Conservation (phyloP, 2,329 filamentous ascomycete species). For the Capronia americana region DNA sequence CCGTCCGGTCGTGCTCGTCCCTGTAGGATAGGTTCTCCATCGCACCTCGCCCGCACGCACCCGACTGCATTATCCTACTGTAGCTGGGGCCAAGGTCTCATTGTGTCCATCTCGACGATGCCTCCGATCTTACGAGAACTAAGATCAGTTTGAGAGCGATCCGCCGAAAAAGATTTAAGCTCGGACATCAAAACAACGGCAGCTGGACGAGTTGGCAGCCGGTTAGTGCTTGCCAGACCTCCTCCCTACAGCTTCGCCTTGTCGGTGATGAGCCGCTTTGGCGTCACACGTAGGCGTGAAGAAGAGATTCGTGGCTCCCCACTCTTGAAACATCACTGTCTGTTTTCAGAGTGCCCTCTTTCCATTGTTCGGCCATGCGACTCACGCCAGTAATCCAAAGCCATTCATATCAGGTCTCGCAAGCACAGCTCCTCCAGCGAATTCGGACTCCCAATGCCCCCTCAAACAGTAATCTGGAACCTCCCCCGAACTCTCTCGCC, state of each 20-base stretch:
- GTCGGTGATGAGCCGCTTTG: neutral
- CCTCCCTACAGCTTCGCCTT: neutral
- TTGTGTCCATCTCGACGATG: no score
- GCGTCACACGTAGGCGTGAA: neutral
- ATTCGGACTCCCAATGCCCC: neutral
- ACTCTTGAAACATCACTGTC: neutral
- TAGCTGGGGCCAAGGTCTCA: no score
- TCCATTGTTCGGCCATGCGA: neutral
- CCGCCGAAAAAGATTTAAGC: neutral
- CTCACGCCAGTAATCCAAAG: neutral
- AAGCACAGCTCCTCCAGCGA: neutral
- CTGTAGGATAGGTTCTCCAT: no score
- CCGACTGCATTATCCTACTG: no score
- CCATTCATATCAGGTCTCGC: neutral
- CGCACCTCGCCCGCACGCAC: no score
- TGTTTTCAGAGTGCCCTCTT: neutral
- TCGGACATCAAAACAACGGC: neutral
- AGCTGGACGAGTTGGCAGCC: neutral
- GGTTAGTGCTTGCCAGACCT: no score
- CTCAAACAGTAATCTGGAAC: slow-evolving; percentile 43
- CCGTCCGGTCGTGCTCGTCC: no score
- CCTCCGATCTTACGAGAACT: no score
- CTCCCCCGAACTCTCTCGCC: slow-evolving; percentile 55
- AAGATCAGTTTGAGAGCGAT: no score
- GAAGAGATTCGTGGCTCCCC: neutral